A percentile compares a stretch with the other conserved stretches of the same genome.
These are phyloP conservation scores for Fusarium nanum DNA, from an alignment of 2,329 filamentous ascomycete species.

Conservation along the genomic window DNA sequence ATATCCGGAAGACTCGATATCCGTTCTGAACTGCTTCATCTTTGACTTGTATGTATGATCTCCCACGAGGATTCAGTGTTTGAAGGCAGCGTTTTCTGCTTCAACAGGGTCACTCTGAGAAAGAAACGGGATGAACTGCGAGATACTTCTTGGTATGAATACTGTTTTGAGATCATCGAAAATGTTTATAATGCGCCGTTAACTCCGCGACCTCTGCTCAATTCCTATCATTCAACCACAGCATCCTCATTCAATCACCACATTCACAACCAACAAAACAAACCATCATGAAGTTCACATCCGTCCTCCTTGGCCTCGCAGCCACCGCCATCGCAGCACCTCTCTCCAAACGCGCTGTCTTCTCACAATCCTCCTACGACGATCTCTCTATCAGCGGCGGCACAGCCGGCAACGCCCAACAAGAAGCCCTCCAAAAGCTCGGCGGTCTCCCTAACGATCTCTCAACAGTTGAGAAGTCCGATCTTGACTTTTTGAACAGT, in stretches of 20 bases:
- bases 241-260: neutral
- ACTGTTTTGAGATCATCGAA: neutral
- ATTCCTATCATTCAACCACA: neutral
- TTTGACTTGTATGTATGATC: neutral
- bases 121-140: neutral
- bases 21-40: neutral
- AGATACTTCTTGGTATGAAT: neutral
- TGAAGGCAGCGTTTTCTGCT: neutral
- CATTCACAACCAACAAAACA: neutral
- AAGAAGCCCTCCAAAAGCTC: slow-evolving; percentile 57
- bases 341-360: slow-evolving; percentile 48
- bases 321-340: slow-evolving; percentile 46
- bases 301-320: slow-evolving; percentile 45
- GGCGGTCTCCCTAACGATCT: slow-evolving; percentile 54
- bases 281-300: slow-evolving; percentile 51
- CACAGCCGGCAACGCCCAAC: slow-evolving; percentile 57
- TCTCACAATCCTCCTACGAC: slow-evolving; percentile 55
- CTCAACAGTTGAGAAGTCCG: slow-evolving; percentile 57
- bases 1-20: neutral
- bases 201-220: neutral
- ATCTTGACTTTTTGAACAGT: slow-evolving; percentile 61
- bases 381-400: slow-evolving; percentile 61
- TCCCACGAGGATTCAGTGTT: neutral
- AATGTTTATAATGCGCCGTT: neutral
- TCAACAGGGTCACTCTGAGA: neutral